Conservation (phyloP, 2,329 filamentous ascomycete species). For the Hypoxylon sp. region DNA sequence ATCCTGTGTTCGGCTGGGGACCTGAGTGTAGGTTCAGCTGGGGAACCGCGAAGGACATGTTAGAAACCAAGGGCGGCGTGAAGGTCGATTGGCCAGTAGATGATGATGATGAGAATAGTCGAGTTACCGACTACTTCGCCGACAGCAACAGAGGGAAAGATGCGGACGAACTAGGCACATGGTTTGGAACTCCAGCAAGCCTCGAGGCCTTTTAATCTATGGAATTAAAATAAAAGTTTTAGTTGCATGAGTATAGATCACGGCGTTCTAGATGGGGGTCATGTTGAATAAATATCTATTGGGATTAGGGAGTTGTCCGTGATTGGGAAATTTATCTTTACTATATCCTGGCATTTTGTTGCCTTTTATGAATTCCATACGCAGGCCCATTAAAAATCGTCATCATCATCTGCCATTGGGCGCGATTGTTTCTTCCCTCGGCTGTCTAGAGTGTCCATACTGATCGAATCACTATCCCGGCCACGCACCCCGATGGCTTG, state of each 20-base stretch:
- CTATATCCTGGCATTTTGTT: constrained; percentile 48
- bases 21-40: constrained; percentile 94
- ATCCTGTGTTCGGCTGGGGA: constrained; percentile 96
- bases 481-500: constrained; percentile 84
- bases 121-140: constrained; percentile 83
- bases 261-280: constrained; percentile 43
- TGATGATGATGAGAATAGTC: constrained; percentile 77
- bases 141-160: constrained; percentile 61
- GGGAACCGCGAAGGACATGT: constrained; percentile 93
- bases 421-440: constrained; percentile 67
- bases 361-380: constrained; percentile 36
- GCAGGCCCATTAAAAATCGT: constrained; percentile 66
- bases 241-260: constrained; percentile 41
- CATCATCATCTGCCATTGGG: constrained; percentile 62
- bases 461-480: constrained; percentile 65
- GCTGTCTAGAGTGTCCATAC: constrained; percentile 73
- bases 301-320: constrained; percentile 33
- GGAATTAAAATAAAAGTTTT: neutral
- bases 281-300: constrained; percentile 28
- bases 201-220: constrained; percentile 76
- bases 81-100: constrained; percentile 88
- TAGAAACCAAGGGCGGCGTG: constrained; percentile 81
- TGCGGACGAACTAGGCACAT: constrained; percentile 78
- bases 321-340: constrained; percentile 48
- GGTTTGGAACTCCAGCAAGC: constrained; percentile 84